Evolutionary conservation across 2,329 filamentous ascomycete genomes (phyloP), one percentile per base, ranked within the genome.

Genomic region (Aspergillus novofumigatus): DNA sequence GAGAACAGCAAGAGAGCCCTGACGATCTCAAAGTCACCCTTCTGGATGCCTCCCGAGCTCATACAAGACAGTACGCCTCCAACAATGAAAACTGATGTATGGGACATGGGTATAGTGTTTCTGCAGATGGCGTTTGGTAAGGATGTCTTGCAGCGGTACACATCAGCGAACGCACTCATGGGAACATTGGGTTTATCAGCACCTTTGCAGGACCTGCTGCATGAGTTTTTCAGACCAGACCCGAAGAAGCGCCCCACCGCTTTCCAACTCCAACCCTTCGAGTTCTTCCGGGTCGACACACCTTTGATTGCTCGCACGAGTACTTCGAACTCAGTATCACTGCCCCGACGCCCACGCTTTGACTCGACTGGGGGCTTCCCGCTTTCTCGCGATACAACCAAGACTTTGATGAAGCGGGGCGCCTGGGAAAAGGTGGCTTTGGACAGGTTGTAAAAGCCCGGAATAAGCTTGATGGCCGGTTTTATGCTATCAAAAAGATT

Each of bases 401-500:
- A 67, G 94, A 97, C 66, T 99, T 96, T 74, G 87, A 92, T 20
- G 92, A 97, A 74, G 87, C 94, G 68, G 91, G 91, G 14, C 85
- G 90, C 4, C 80, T 99, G 11, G 94, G 94, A 3, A 95, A 93
- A 71, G 94, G 94, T 47, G 94, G 93, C 0, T 99, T 96, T 75
- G 94, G 94, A 4, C 91, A 97, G 75, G 94, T 99, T 23, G 91
- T 97, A 55, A 95, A 96, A 72, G 93, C 93, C 2, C 85, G 93
- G 32, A 96, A 96, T 73, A 96, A 94, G 76, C 84, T 97, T 3
- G 94, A 97, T 70, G 91, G 91, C 0, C 90, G 92, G 57, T 88
- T 95, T 47, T 99, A 97, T 74, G 94, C 94, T 20, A 90, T 99
- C 70, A 99, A 99, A 73, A 97, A 97, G 72, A 94, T 99, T 60